Percentiles rank a stretch among this genome's conserved stretches.
These are phyloP conservation scores for Iris pallida DNA, from an alignment of 116 monocot genomes.

Conservation along the genomic window DNA sequence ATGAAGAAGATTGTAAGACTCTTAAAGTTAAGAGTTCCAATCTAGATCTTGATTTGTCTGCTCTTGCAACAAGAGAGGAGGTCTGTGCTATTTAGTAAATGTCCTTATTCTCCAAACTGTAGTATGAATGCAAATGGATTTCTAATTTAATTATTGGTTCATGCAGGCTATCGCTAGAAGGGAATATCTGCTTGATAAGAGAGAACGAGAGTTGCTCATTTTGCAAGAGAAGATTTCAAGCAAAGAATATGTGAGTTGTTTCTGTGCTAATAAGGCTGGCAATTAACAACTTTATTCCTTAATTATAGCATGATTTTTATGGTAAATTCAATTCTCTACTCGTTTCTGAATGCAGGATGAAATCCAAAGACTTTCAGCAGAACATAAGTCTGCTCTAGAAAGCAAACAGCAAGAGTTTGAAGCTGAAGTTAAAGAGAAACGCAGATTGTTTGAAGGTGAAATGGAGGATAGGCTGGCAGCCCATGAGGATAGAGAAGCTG, in stretches of 20 bases:
- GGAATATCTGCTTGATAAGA: constrained; percentile 61
- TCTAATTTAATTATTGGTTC: background rate
- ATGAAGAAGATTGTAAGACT: constrained; percentile 41
- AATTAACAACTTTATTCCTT: too few relatives aligned
- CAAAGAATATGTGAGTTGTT: constrained; percentile 58
- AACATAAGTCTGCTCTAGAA: constrained; percentile 38
- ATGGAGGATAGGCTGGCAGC: constrained; percentile 24
- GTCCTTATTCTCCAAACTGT: too few relatives aligned
- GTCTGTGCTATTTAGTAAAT: constrained; percentile 18
- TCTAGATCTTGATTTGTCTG: constrained; percentile 40
- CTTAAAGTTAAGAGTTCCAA: constrained; percentile 45
- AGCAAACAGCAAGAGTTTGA: constrained; percentile 51
- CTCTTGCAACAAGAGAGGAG: constrained; percentile 61
- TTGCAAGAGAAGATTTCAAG: constrained; percentile 66
- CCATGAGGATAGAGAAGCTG: constrained; percentile 22
- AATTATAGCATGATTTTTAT: background rate
- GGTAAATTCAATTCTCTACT: background rate
- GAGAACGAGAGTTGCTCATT: constrained; percentile 61
- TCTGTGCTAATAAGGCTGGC: background rate
- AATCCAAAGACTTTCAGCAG: constrained; percentile 40
- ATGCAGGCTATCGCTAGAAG: constrained; percentile 58
- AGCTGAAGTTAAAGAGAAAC: constrained; percentile 37
- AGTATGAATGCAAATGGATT: too few relatives aligned
- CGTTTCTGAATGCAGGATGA: constrained; percentile 36
- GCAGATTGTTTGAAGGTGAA: constrained; percentile 44